Evolutionary conservation across 2,329 filamentous ascomycete genomes (phyloP).

Genomic region (Cytospora piceae): DNA sequence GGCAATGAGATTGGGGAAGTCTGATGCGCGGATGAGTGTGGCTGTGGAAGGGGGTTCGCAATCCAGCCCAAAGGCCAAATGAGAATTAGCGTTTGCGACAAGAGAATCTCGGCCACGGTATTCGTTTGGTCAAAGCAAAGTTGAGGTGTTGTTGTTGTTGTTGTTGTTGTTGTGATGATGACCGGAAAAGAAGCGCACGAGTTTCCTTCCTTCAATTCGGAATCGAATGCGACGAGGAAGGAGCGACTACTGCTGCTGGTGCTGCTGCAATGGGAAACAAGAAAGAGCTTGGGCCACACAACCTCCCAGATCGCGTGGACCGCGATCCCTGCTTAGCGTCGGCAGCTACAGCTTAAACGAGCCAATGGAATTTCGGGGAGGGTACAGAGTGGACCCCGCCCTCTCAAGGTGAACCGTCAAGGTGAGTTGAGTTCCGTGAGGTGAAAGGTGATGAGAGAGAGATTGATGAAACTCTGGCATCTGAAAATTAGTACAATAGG

Average conservation of each 20-base stretch:
- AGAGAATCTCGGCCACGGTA: background rate
- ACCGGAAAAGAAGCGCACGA: background rate
- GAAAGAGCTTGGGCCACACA: slow-evolving; percentile 24
- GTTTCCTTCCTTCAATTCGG: background rate
- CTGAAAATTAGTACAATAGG: background rate
- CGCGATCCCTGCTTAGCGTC: slow-evolving; percentile 22
- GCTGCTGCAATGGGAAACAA: background rate
- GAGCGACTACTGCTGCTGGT: background rate
- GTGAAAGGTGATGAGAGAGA: background rate
- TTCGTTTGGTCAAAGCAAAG: background rate
- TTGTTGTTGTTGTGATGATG: background rate
- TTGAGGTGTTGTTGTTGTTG: background rate
- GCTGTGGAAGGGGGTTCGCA: slow-evolving; percentile 7
- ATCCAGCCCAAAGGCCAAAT: background rate
- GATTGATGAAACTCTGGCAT: background rate
- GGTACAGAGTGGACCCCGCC: background rate
- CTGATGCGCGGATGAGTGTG: background rate
- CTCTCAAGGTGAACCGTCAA: background rate
- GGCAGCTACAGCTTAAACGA: slow-evolving; percentile 20
- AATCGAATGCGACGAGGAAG: background rate
- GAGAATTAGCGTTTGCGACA: background rate
- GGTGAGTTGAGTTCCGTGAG: background rate
- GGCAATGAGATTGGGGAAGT: slow-evolving; percentile 12
- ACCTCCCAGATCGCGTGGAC: slow-evolving; percentile 2
- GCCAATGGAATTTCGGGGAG: slow-evolving; percentile 2